Percentiles rank a stretch among this genome's conserved stretches.
These are phyloP conservation scores for Penicillium verhagenii DNA, from an alignment of 495 filamentous ascomycete species.

Conservation along the genomic window DNA sequence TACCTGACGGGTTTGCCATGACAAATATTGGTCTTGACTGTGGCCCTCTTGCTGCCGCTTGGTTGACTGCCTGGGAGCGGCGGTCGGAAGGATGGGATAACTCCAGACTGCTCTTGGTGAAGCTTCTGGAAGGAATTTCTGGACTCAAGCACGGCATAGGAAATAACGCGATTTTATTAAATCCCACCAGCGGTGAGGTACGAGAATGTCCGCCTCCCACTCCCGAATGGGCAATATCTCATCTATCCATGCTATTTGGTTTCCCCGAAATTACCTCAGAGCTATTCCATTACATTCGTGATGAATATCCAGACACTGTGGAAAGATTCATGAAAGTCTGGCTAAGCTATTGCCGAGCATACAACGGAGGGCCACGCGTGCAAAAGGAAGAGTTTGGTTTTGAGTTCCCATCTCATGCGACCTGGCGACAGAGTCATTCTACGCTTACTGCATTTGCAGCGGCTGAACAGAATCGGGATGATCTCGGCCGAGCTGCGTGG, in stretches of 20 bases:
- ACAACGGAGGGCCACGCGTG: constrained; percentile 16
- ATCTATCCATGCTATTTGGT: constrained; percentile 26
- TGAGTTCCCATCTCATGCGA: constrained; percentile 16
- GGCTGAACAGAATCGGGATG: constrained; percentile 2
- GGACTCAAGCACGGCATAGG: constrained; percentile 20
- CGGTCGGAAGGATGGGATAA: constrained; percentile 19
- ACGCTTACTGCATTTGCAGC: constrained; percentile 21
- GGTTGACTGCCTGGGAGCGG: constrained; percentile 46
- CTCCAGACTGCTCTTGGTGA: constrained; percentile 11
- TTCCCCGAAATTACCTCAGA: constrained; percentile 23
- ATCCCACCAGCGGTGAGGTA: constrained; percentile 18
- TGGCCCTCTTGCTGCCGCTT: constrained; percentile 39
- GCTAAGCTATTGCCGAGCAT: constrained; percentile 22
- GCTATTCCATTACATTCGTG: constrained; percentile 11
- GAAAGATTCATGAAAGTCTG: constrained; percentile 14
- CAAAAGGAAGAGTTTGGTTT: constrained; percentile 22
- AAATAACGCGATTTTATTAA: constrained; percentile 21
- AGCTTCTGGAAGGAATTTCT: constrained; percentile 18
- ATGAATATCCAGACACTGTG: constrained; percentile 2
- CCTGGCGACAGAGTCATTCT: constrained; percentile 23
- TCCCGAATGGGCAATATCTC: constrained; percentile 21
- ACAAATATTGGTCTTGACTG: constrained; percentile 46
- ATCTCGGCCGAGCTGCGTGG: constrained; percentile 12
- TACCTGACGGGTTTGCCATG: constrained; percentile 35
- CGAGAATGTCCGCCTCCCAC: constrained; percentile 21